phyloP scores from a whole-genome alignment of 2,329 filamentous ascomycete genomes.

The Ampelomyces quisqualis region DNA sequence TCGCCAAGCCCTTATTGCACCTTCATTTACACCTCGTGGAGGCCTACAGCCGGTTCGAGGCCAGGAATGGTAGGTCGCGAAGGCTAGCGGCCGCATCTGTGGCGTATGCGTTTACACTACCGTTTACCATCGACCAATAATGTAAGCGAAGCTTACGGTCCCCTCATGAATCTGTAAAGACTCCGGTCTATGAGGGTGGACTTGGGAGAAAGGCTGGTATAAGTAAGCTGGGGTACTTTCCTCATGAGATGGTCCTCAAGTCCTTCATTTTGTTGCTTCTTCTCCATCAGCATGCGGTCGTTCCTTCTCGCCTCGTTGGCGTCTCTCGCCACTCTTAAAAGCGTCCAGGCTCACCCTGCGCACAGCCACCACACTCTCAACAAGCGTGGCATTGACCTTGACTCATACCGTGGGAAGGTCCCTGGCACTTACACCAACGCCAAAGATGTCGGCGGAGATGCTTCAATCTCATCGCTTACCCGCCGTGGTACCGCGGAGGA shows the following conservation, averaged over 20 bases:
- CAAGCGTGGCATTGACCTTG: constrained; percentile 32
- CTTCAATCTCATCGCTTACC: constrained; percentile 18
- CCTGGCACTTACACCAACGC: constrained; percentile 27
- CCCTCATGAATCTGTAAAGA: constrained; percentile 2
- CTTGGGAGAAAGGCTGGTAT: constrained; percentile 11
- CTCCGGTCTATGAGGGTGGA: not conserved
- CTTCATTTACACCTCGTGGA: constrained; percentile 7
- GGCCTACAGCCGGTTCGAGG: constrained; percentile 8
- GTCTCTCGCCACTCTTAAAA: constrained; percentile 25
- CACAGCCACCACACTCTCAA: constrained; percentile 17
- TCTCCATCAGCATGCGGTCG: constrained; percentile 31
- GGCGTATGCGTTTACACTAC: constrained; percentile 6
- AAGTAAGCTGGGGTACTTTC: constrained; percentile 7
- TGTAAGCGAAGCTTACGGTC: not conserved
- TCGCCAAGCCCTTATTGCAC: constrained; percentile 16
- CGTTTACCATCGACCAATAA: constrained; percentile 4
- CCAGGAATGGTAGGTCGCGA: constrained; percentile 16
- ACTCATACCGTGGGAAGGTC: constrained; percentile 35
- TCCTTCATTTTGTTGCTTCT: constrained; percentile 16
- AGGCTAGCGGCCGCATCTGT: constrained; percentile 8
- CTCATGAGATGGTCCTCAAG: constrained; percentile 2
- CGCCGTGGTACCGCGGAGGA: constrained; percentile 32
- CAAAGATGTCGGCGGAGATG: constrained; percentile 20
- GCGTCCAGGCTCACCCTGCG: constrained; percentile 26
- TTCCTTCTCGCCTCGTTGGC: constrained; percentile 34